These are phyloP conservation scores for Kuraishia ogatae DNA, from an alignment of 805 yeast species.

Conservation along the genomic window DNA sequence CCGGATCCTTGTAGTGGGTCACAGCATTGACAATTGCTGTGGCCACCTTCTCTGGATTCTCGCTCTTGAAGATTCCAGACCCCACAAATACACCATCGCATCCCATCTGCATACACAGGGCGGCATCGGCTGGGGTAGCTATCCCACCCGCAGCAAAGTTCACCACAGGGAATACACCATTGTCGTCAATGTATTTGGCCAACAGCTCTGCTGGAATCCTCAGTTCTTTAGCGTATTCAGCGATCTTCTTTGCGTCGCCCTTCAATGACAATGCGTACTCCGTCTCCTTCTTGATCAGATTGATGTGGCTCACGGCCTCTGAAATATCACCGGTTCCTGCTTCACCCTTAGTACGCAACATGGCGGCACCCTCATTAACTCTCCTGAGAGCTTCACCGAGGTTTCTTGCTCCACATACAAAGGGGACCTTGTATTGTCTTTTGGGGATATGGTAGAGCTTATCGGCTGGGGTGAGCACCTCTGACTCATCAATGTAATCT, in stretches of 20 bases:
- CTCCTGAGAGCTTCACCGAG: conserved; percentile 78
- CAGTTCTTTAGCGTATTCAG: conserved; percentile 41
- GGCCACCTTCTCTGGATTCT: conserved; percentile 66
- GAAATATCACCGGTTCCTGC: conserved; percentile 86
- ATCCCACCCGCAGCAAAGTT: conserved; percentile 87
- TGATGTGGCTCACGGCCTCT: conserved; percentile 73
- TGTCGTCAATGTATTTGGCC: conserved; percentile 34
- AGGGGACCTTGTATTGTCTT: conserved; percentile 56
- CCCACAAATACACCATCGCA: conserved; percentile 75
- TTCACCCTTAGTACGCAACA: conserved; percentile 83
- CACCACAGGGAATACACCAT: conserved; percentile 69
- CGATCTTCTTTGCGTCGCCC: conserved; percentile 33
- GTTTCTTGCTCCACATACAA: conserved; percentile 78
- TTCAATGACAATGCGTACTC: conserved; percentile 30
- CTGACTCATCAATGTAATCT: conserved; percentile 80
- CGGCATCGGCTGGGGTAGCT: conserved; percentile 85
- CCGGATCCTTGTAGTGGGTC: conserved; percentile 57
- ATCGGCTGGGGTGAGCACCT: conserved; percentile 79
- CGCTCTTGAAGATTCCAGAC: conserved; percentile 70
- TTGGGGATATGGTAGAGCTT: conserved; percentile 56
- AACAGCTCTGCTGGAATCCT: conserved; percentile 54
- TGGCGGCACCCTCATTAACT: conserved; percentile 76
- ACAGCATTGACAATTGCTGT: conserved; percentile 76
- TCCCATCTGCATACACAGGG: conserved; percentile 74
- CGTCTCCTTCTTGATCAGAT: conserved; percentile 50